Evolutionary conservation across 2,329 filamentous ascomycete species (phyloP).

Genomic region (Pseudogymnoascus sp.): DNA sequence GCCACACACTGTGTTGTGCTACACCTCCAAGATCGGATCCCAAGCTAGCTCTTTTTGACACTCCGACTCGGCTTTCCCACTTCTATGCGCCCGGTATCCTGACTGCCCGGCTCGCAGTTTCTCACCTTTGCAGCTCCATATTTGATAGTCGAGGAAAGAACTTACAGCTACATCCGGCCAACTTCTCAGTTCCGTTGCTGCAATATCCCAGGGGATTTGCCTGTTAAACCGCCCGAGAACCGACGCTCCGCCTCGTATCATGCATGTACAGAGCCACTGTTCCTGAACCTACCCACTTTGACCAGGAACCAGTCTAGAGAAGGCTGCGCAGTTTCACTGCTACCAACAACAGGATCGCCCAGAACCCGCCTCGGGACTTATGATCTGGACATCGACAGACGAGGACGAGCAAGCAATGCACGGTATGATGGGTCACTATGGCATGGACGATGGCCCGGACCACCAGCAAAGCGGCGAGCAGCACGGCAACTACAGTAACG

Average conservation of each 20-base stretch:
- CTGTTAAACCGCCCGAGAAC: not conserved
- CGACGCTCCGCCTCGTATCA: not conserved
- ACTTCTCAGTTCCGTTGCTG: not conserved
- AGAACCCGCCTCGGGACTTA: not conserved
- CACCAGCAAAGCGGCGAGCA: constrained; percentile 32
- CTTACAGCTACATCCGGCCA: not conserved
- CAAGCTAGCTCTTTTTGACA: not conserved
- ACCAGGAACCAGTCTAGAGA: not conserved
- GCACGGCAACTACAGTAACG: constrained; percentile 36
- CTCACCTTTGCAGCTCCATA: not conserved
- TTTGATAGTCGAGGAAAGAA: not conserved
- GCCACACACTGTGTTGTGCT: not conserved
- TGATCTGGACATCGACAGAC: not conserved
- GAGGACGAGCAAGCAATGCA: constrained; percentile 23
- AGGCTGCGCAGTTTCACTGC: not conserved
- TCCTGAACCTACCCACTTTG: not conserved
- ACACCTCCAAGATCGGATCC: not conserved
- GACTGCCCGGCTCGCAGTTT: not conserved
- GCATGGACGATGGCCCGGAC: constrained; percentile 28
- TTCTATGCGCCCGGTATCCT: not conserved
- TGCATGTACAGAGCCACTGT: not conserved
- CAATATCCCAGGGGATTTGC: not conserved
- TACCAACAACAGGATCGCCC: not conserved
- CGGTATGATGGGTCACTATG: constrained; percentile 29
- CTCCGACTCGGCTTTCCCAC: constrained; percentile 5